A percentile compares a stretch with the other conserved stretches of the same genome.
These are phyloP conservation scores for Hymenoscyphus scutula DNA, from an alignment of 2,329 filamentous ascomycete species.

Conservation along the genomic window DNA sequence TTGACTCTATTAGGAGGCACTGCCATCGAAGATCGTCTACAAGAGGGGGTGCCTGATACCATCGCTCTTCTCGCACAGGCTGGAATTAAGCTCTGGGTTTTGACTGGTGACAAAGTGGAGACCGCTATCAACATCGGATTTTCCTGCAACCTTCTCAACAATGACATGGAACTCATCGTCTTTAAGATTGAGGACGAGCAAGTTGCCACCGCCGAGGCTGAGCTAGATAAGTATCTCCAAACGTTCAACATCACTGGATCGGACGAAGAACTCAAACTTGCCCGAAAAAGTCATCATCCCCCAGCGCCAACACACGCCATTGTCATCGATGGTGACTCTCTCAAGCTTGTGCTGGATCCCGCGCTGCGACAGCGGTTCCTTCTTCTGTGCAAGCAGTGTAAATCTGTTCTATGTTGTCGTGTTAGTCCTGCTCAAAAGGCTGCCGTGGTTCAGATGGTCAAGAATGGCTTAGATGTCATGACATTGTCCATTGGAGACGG, in stretches of 20 bases:
- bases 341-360: slow-evolving; percentile 83
- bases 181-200: slow-evolving; percentile 81
- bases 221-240: slow-evolving; percentile 71
- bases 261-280: slow-evolving; percentile 77
- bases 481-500: slow-evolving; percentile 91
- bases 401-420: slow-evolving; percentile 92
- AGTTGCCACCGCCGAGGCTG: slow-evolving; percentile 57
- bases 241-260: slow-evolving; percentile 78
- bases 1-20: slow-evolving; percentile 87
- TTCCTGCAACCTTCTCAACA: slow-evolving; percentile 95
- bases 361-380: slow-evolving; percentile 87
- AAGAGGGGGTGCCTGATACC: slow-evolving; percentile 95
- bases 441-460: slow-evolving; percentile 94
- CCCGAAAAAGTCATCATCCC: slow-evolving; percentile 79
- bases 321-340: slow-evolving; percentile 90
- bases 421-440: slow-evolving; percentile 97
- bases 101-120: slow-evolving; percentile 98
- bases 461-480: slow-evolving; percentile 92
- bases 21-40: slow-evolving; percentile 93
- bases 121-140: slow-evolving; percentile 99
- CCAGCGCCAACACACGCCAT: slow-evolving; percentile 87
- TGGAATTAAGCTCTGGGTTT: slow-evolving; percentile 97
- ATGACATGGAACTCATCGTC: slow-evolving; percentile 95
- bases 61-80: slow-evolving; percentile 88
- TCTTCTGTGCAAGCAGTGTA: slow-evolving; percentile 94